Base-by-base conservation (phyloP, 2,329 filamentous ascomycete species). In the Cercospora citrullina region DNA sequence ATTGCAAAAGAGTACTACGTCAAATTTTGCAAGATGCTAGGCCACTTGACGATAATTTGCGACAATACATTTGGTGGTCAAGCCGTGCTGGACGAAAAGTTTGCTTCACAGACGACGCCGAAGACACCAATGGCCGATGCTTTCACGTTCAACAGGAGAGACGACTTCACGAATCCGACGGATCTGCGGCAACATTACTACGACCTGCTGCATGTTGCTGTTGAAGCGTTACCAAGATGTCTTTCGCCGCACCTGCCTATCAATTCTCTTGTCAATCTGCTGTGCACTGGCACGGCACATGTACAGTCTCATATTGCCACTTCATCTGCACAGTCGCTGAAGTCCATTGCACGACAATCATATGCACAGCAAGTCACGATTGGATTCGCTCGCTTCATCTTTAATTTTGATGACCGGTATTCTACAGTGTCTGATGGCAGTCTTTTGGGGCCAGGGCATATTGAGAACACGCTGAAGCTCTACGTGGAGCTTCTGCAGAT, bases 341-440 rank as follows among this genome's bases (percentile, higher is more conserved):
- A 97, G 78, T 94, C 94, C 0, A 99, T 99, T 74, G 95, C 96
- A 10, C 87, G 92, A 33, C 95, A 99, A 76, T 92, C 91, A 7
- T 91, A 97, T 80, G 94, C 95, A 0, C 93, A 99, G 73, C 92
- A 95, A 78, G 95, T 99, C 3, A 97, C 94, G 0, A 97, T 96
- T 80, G 94, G 95, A 0, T 99, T 99, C 80, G 92, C 95, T 42
- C 87, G 94, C 28, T 99, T 98, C 80, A 99, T 99, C 63, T 99
- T 99, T 82, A 97, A 95, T 73, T 99, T 98, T 78, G 96, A 99
- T 78, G 94, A 96, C 72, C 89, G 94, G 26, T 99, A 99, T 79
- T 93, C 94, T 0, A 98, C 95, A 33, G 97, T 98, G 89, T 97
- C 94, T 9, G 95, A 99, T 76, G 95, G 96, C 33, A 95, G 95